phyloP scores from a whole-genome alignment of 2,329 filamentous ascomycete species.

The Epichloe sp. region DNA sequence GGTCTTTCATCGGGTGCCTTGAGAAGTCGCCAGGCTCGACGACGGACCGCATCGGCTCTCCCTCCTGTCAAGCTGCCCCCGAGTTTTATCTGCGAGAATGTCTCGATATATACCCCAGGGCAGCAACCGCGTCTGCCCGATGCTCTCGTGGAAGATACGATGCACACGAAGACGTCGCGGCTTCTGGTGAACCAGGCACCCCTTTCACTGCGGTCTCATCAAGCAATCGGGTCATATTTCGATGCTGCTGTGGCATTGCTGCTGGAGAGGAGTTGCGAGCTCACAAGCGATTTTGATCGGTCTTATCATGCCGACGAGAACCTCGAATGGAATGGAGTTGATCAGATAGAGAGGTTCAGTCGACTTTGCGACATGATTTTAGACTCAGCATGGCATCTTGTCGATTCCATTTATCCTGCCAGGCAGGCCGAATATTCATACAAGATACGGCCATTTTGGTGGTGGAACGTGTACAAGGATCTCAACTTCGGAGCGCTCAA shows the following conservation, averaged over 20 bases:
- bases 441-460: slow-evolving; percentile 24
- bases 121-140: slow-evolving; percentile 17
- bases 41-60: slow-evolving; percentile 24
- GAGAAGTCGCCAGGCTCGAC: slow-evolving; percentile 20
- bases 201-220: slow-evolving; percentile 12
- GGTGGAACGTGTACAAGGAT: slow-evolving; percentile 26
- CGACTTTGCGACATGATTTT: slow-evolving; percentile 22
- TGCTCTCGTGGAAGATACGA: slow-evolving; percentile 20
- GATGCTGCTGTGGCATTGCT: slow-evolving; percentile 14
- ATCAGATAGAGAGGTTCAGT: slow-evolving; percentile 10
- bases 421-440: slow-evolving; percentile 22
- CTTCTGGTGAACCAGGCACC: slow-evolving; percentile 15
- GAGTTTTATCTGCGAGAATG: slow-evolving; percentile 41
- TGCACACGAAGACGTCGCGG: slow-evolving; percentile 17
- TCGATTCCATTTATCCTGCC: slow-evolving; percentile 21
- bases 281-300: slow-evolving; percentile 8
- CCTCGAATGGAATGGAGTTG: slow-evolving; percentile 5
- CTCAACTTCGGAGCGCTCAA: slow-evolving; percentile 17
- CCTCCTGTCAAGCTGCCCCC: slow-evolving; percentile 43
- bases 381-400: slow-evolving; percentile 23
- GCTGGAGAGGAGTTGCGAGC: slow-evolving; percentile 9
- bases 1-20: slow-evolving; percentile 12
- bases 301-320: slow-evolving; percentile 3
- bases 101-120: slow-evolving; percentile 22
- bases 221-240: slow-evolving; percentile 20